Conservation (phyloP, 2,329 filamentous ascomycete species). For the Didymosphaeria variabile region DNA sequence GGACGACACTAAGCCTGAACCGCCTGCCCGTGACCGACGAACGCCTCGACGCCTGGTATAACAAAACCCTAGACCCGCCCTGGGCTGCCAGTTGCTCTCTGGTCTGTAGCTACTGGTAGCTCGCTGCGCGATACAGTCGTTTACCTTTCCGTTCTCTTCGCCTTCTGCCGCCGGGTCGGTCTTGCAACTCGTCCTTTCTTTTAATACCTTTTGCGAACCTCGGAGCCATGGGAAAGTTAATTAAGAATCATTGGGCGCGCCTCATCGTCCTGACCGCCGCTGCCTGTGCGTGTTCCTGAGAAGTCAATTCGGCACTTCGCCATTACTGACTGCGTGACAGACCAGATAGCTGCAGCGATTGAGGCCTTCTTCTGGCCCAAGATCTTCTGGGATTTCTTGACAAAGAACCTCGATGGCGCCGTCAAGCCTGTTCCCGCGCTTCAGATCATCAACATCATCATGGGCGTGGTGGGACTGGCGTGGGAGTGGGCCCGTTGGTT, state of each 20-base stretch:
- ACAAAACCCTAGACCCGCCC: constrained; percentile 40
- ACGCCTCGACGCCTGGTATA: constrained; percentile 42
- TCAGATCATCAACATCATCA: constrained; percentile 87
- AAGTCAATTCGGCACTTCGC: neutral
- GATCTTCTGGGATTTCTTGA: constrained; percentile 97
- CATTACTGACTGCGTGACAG: constrained; percentile 56
- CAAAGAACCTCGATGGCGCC: constrained; percentile 84
- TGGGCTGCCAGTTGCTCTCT: constrained; percentile 38
- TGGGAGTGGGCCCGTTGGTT: constrained; percentile 90
- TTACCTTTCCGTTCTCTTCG: constrained; percentile 27
- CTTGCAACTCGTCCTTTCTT: constrained; percentile 33
- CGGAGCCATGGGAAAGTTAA: constrained; percentile 85
- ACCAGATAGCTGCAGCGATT: constrained; percentile 84
- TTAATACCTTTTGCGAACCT: constrained; percentile 28
- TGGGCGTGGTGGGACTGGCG: constrained; percentile 79
- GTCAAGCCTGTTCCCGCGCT: constrained; percentile 89
- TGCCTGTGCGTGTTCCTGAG: constrained; percentile 64
- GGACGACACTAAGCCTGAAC: constrained; percentile 7
- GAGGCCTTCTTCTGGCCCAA: constrained; percentile 98
- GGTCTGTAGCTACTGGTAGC: constrained; percentile 50
- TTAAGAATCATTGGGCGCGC: constrained; percentile 99
- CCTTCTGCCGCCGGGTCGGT: constrained; percentile 36
- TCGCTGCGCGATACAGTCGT: constrained; percentile 40
- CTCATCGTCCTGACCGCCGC: constrained; percentile 90
- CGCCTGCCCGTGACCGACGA: constrained; percentile 12